Conservation (phyloP, 495 filamentous ascomycete species). For the Aspergillus diversus region DNA sequence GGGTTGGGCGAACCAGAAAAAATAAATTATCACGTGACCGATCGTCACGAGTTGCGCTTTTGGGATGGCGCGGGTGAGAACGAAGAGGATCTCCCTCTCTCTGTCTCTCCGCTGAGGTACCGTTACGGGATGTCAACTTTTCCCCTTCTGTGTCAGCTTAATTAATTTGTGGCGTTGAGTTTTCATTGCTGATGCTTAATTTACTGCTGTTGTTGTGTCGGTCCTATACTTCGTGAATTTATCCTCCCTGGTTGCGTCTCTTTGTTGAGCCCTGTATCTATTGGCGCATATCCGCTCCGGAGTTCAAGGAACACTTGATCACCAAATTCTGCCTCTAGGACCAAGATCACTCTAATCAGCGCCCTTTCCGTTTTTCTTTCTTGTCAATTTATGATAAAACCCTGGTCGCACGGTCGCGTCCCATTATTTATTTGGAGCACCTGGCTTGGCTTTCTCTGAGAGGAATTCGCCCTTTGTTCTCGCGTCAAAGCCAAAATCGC, state of each 20-base stretch:
- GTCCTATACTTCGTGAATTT: slow-evolving; percentile 22
- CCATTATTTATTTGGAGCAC: slow-evolving; percentile 12
- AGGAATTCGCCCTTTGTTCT: slow-evolving; percentile 14
- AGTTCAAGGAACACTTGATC: slow-evolving; percentile 27
- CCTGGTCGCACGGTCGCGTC: slow-evolving; percentile 18
- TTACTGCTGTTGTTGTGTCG: slow-evolving; percentile 25
- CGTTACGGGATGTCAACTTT: slow-evolving; percentile 14
- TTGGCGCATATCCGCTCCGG: slow-evolving; percentile 38
- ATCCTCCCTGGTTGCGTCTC: slow-evolving; percentile 37
- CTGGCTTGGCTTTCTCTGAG: slow-evolving; percentile 2
- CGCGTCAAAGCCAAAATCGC: slow-evolving; percentile 33
- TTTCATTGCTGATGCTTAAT: slow-evolving; percentile 12
- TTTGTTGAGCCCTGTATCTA: slow-evolving; percentile 33
- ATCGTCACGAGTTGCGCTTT: slow-evolving; percentile 46
- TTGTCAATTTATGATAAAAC: neutral
- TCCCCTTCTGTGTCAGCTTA: slow-evolving; percentile 14
- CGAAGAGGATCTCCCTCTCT: slow-evolving; percentile 25
- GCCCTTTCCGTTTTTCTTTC: slow-evolving; percentile 8
- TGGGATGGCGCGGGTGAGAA: slow-evolving; percentile 42
- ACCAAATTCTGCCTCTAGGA: slow-evolving; percentile 11
- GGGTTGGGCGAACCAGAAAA: slow-evolving; percentile 26
- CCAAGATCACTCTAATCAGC: slow-evolving; percentile 4
- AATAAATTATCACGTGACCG: slow-evolving; percentile 40
- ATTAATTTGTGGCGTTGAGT: slow-evolving; percentile 11
- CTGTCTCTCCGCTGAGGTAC: slow-evolving; percentile 17